Evolutionary conservation across 495 filamentous ascomycete genomes (phyloP).

Genomic region (Neurospora discreta): DNA sequence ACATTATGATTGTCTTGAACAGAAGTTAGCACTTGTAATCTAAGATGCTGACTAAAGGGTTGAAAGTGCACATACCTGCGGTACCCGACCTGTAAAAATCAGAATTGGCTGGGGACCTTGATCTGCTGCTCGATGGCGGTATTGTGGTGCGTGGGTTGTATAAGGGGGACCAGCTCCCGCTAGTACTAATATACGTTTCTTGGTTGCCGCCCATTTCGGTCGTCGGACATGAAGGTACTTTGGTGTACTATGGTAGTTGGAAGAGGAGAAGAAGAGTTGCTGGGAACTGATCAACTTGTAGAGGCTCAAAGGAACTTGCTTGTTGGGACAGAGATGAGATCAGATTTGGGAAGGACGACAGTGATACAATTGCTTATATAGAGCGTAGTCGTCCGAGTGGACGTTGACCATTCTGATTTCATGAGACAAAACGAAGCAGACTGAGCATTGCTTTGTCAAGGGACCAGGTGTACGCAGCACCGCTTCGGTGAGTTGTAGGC

Average conservation of each 20-base stretch:
- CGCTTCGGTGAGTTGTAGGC: background rate
- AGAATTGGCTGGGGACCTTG: background rate
- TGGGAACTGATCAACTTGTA: background rate
- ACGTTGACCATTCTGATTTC: background rate
- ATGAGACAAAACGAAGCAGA: background rate
- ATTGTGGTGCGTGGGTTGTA: background rate
- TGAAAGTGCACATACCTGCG: background rate
- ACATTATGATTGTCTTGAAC: background rate
- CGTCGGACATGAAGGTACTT: background rate
- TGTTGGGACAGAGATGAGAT: background rate
- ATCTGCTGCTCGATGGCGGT: background rate
- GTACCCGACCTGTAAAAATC: background rate
- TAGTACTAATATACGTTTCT: background rate
- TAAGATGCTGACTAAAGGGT: background rate
- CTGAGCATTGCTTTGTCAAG: background rate
- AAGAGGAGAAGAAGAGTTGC: background rate
- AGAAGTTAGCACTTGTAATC: background rate
- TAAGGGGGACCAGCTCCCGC: background rate
- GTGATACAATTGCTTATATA: background rate
- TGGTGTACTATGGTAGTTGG: background rate
- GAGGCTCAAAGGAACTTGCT: background rate
- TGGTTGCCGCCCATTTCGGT: background rate
- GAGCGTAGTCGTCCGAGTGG: background rate
- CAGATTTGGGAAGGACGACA: background rate
- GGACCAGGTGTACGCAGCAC: background rate